Evolutionary conservation across 2,329 filamentous ascomycete genomes (phyloP).

Genomic region (Teratosphaeria destructans): DNA sequence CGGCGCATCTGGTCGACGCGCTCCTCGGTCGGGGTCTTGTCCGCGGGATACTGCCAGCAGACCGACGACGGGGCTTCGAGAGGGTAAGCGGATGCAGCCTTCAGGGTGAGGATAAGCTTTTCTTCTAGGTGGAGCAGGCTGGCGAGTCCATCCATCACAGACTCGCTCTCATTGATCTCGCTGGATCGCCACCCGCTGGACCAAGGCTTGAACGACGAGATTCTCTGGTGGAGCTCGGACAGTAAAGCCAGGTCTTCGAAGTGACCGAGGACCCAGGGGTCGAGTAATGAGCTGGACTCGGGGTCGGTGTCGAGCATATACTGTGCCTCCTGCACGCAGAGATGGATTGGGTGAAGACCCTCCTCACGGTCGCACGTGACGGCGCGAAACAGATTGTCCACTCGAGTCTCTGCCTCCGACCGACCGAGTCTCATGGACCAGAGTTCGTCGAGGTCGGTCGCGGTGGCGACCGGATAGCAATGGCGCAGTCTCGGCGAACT

Average conservation of each 20-base stretch:
- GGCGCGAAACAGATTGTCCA: slow-evolving; percentile 10
- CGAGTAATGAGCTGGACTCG: slow-evolving; percentile 13
- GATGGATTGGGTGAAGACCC: slow-evolving; percentile 8
- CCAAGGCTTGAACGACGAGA: slow-evolving; percentile 10
- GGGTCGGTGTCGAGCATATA: slow-evolving; percentile 19
- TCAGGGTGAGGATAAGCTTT: neutral
- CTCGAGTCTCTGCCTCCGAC: neutral
- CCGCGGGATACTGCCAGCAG: slow-evolving; percentile 32
- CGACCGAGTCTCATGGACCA: neutral
- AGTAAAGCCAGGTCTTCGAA: slow-evolving; percentile 21
- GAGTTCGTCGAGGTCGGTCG: neutral
- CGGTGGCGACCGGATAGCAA: neutral
- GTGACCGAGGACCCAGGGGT: slow-evolving; percentile 13
- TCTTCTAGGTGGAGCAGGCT: neutral
- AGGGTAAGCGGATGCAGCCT: neutral
- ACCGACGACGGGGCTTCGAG: neutral
- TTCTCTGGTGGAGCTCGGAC: slow-evolving; percentile 11
- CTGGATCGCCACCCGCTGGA: slow-evolving; percentile 2
- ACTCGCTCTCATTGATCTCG: neutral
- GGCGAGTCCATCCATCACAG: neutral
- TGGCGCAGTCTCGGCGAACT: slow-evolving; percentile 12
- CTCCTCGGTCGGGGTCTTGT: slow-evolving; percentile 37
- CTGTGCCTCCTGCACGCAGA: slow-evolving; percentile 18
- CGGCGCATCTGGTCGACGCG: slow-evolving; percentile 35
- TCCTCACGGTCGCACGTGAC: slow-evolving; percentile 18